phyloP scores from a whole-genome alignment of 2,329 filamentous ascomycete species.

The Monilinia fructigena region DNA sequence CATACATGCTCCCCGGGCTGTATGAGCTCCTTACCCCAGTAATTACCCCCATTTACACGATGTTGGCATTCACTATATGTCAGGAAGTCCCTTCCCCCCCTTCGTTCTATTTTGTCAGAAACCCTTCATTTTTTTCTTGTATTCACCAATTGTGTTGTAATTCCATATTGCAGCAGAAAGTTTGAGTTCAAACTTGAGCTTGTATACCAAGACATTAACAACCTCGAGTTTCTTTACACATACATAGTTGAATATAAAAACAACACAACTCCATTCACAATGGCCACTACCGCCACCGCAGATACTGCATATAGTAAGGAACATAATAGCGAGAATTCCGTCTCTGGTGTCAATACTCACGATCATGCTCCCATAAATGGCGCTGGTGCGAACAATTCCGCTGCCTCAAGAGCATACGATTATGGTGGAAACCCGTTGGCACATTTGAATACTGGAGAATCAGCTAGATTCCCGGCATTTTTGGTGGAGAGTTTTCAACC shows the following conservation, averaged over 20 bases:
- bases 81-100: background rate
- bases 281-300: constrained; percentile 32
- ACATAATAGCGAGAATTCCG: constrained; percentile 24
- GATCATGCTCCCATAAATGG: constrained; percentile 27
- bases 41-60: background rate
- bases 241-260: background rate
- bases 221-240: background rate
- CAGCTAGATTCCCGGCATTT: constrained; percentile 53
- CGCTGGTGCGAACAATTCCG: constrained; percentile 19
- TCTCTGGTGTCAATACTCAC: constrained; percentile 8
- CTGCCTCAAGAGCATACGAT: constrained; percentile 26
- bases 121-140: background rate
- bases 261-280: constrained; percentile 23
- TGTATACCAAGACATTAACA: background rate
- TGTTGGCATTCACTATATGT: constrained; percentile 11
- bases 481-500: constrained; percentile 61
- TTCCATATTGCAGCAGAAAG: background rate
- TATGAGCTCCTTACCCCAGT: constrained; percentile 5
- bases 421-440: constrained; percentile 48
- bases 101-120: background rate
- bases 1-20: constrained; percentile 6
- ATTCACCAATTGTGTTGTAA: background rate
- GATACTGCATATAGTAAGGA: constrained; percentile 32
- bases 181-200: background rate
- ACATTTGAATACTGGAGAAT: constrained; percentile 46